Evolutionary conservation across 169 alveolate species (phyloP).

Genomic region (Eimeria sp.): DNA sequence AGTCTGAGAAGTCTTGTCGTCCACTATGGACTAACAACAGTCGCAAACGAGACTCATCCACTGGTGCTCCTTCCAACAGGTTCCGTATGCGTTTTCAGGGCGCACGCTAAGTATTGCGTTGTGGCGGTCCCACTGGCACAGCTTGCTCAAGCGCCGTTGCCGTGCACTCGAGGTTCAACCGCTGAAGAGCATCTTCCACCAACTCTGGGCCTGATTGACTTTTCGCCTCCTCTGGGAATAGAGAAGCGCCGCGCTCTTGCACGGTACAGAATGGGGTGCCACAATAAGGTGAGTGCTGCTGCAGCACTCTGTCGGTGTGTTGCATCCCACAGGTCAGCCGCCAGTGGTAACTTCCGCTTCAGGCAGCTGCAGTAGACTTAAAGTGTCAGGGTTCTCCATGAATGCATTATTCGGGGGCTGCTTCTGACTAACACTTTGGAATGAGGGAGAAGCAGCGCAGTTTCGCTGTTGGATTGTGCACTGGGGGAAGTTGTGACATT

Average conservation of each 20-base stretch:
- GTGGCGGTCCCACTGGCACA: constrained; percentile 82
- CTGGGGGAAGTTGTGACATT: not conserved
- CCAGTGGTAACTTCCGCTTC: not conserved
- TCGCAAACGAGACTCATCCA: not conserved
- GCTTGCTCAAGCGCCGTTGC: constrained; percentile 74
- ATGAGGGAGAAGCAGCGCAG: not conserved
- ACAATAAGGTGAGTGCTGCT: constrained; percentile 74
- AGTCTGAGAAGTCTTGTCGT: not conserved
- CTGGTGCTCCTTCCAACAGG: no score
- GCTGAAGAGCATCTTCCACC: constrained; percentile 42
- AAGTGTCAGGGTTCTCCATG: not conserved
- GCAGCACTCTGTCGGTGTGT: not conserved
- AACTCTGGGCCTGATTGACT: constrained; percentile 71
- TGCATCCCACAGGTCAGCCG: not conserved
- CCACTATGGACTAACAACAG: not conserved
- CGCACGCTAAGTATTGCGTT: constrained; percentile 78
- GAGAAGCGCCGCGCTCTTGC: constrained; percentile 81
- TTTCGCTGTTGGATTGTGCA: not conserved
- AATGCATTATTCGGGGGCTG: not conserved
- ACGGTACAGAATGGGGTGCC: constrained; percentile 79
- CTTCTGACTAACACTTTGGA: not conserved
- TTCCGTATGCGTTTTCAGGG: constrained; percentile 22
- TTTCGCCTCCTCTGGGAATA: constrained; percentile 71
- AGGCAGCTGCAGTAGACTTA: not conserved
- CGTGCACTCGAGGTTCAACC: constrained; percentile 19